phyloP scores from a whole-genome alignment of 1,139 yeast genomes.

The Lodderomyces pseudojiufengensis region DNA sequence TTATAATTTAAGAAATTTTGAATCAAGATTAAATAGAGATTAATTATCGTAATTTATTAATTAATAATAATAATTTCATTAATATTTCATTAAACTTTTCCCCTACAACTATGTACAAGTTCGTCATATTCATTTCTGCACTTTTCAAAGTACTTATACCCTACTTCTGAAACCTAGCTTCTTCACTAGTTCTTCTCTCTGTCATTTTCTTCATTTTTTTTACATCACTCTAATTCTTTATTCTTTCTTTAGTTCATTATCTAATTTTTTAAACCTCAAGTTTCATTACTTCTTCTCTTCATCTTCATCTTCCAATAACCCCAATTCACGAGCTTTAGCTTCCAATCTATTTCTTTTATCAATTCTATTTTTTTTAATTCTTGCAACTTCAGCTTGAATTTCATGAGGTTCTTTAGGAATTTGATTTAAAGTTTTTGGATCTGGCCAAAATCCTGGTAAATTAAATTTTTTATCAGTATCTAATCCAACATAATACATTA shows the following conservation, averaged over 20 bases:
- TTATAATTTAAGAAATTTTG: conserved; percentile 19
- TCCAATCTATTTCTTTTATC: conserved; percentile 75
- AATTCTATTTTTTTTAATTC: conserved; percentile 70
- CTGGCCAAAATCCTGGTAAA: conserved; percentile 97
- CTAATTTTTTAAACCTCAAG: too few relatives aligned
- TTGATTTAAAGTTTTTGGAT: conserved; percentile 84
- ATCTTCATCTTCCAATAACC: conserved; percentile 44
- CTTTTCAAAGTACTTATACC: not conserved
- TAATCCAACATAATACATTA: conserved; percentile 89
- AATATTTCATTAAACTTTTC: not conserved
- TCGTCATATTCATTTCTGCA: not conserved
- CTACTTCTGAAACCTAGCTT: not conserved
- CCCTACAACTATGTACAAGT: too few relatives aligned
- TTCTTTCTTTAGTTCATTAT: not conserved
- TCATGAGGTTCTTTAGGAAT: conserved; percentile 93
- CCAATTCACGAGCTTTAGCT: conserved; percentile 65
- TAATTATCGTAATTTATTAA: not conserved
- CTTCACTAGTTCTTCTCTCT: too few relatives aligned
- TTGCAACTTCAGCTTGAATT: conserved; percentile 84
- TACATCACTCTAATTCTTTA: too few relatives aligned
- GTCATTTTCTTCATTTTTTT: too few relatives aligned
- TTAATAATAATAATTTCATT: not conserved
- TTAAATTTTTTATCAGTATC: conserved; percentile 86
- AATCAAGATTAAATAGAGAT: conserved; percentile 10
- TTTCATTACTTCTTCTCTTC: conserved; percentile 4